phyloP scores from a whole-genome alignment of 805 yeast genomes.

The Cyberlindnera galapagoensis region DNA sequence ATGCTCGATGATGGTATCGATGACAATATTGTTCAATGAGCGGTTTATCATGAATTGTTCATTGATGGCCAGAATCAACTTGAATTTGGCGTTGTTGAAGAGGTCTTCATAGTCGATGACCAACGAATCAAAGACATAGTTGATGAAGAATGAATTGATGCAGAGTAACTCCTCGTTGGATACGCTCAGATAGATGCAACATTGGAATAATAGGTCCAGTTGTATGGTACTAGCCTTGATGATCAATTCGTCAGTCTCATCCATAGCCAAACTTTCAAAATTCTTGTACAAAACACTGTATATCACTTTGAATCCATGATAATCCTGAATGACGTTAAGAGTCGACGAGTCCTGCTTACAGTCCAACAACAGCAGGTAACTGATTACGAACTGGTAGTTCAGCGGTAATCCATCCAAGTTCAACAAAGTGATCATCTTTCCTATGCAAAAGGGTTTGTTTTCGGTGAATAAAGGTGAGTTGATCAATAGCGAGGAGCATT shows the following conservation, averaged over 20 bases:
- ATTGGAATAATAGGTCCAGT: constrained; percentile 48
- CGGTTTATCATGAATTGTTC: constrained; percentile 73
- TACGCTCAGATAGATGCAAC: constrained; percentile 45
- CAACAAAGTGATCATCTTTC: constrained; percentile 42
- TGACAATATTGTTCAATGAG: constrained; percentile 42
- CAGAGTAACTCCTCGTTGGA: constrained; percentile 32
- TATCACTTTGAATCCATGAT: constrained; percentile 44
- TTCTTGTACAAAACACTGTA: constrained; percentile 33
- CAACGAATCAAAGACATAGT: constrained; percentile 40
- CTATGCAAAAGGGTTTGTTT: constrained; percentile 38
- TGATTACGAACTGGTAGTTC: constrained; percentile 34
- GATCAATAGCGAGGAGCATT: constrained; percentile 28
- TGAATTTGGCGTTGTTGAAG: constrained; percentile 61
- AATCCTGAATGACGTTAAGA: constrained; percentile 41
- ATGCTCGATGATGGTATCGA: constrained; percentile 42
- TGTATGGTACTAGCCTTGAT: constrained; percentile 36
- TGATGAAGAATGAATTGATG: constrained; percentile 40
- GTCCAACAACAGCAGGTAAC: constrained; percentile 39
- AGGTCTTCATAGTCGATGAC: constrained; percentile 44
- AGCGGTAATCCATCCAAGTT: constrained; percentile 29
- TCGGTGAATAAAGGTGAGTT: constrained; percentile 30
- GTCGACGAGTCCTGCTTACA: constrained; percentile 36
- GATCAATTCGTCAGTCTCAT: constrained; percentile 26
- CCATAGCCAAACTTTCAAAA: constrained; percentile 13
- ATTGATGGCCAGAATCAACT: constrained; percentile 65